Evolutionary conservation across 352 stramenopile genomes (phyloP), one percentile per base, ranked within the genome.

Genomic region (Phytophthora pisi): DNA sequence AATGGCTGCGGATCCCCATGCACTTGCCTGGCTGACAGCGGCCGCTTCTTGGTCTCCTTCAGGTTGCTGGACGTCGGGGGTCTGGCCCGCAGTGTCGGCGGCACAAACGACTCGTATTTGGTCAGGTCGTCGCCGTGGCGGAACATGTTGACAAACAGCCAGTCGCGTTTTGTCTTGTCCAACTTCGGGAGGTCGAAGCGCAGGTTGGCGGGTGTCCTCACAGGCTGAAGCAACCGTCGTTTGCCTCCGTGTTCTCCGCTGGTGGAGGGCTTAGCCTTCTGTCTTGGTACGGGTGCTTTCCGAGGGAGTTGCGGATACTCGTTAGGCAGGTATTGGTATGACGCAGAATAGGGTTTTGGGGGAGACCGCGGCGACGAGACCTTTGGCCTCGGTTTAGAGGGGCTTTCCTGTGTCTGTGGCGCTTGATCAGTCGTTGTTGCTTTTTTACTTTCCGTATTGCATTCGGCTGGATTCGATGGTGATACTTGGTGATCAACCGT

Each of bases 71-170:
- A 20, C 7, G 54, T 36, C 49, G 66, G 55, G 26, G 61, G 61
- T 26, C 26, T 61, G n/a, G 55, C 66, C 11, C 66, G 47, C 34
- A 40, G 9, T 7, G 34, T 40, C 34, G 34, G 34, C 34, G 79
- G 68, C 8, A 91, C 64, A 52, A 93, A 93, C 4, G 78, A 26
- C 45, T 90, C 80, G 61, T 90, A 93, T 59, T 93, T 87, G 69
- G 68, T 77, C 15, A 85, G 61, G 24, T 88, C 70, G 31, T 92
- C 77, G 11, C 82, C 82, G 43, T 90, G 79, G 2, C 84, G 82
- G 66, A 93, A 92, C 86, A 93, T 92, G 51, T 93, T 93, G 47
- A 85, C 72, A 16, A 92, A 77, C 18, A 93, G 66, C 86, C 86
- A 93, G 51, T 91, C 81, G 28, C 85, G 77, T 43, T 90, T 91